These are phyloP conservation scores for Abelmoschus esculentus DNA, from an alignment of 345 rosid genomes.

Conservation along the genomic window DNA sequence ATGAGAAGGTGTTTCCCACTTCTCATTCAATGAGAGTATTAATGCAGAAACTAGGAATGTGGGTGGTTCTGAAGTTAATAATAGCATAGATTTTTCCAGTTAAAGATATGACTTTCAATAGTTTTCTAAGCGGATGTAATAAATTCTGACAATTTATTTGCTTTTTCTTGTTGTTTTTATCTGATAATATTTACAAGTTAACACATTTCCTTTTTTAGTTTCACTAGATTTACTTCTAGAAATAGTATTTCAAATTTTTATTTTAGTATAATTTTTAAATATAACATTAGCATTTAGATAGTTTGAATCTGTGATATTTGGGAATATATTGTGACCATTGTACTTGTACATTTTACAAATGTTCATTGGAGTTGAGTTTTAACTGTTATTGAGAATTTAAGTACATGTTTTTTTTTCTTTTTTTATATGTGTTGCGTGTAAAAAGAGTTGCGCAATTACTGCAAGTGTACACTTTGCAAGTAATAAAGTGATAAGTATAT, in stretches of 20 bases:
- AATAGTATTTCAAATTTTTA: neutral
- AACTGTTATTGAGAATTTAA: neutral
- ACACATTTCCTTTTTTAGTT: neutral
- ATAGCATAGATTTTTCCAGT: slow-evolving; percentile 69
- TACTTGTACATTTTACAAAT: neutral
- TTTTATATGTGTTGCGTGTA: too few species aligned
- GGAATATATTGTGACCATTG: neutral
- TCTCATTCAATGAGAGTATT: slow-evolving; percentile 28
- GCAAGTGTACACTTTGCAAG: too few species aligned
- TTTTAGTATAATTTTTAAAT: neutral
- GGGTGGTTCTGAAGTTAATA: slow-evolving; percentile 28
- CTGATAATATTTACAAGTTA: slow-evolving; percentile 98
- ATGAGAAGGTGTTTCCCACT: slow-evolving; percentile 41
- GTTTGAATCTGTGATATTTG: neutral
- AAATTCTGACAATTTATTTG: slow-evolving; percentile 87
- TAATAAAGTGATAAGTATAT: too few species aligned
- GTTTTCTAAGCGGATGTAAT: slow-evolving; percentile 97
- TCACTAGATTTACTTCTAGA: neutral
- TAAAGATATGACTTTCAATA: slow-evolving; percentile 99
- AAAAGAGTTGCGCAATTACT: too few species aligned
- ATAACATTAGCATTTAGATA: neutral
- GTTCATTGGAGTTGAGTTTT: neutral
- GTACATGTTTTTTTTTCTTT: too few species aligned
- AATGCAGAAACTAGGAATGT: slow-evolving; percentile 48
- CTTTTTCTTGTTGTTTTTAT: slow-evolving; percentile 94